Percentiles rank a stretch among this genome's conserved stretches.
phyloP scores from a whole-genome alignment of 73 alveolate species.

The Tetrahymena borealis region DNA sequence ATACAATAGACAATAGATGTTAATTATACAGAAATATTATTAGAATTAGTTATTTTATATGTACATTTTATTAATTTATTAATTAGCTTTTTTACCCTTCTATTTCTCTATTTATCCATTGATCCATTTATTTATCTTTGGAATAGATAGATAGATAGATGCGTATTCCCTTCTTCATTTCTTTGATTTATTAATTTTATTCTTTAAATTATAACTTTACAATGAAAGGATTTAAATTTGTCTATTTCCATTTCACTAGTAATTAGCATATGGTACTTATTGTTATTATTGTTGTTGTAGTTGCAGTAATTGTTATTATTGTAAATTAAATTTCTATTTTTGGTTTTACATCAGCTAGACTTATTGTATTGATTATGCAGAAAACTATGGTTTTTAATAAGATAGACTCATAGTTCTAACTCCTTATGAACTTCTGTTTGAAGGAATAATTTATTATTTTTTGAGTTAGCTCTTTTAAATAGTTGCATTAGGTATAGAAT shows the following conservation, averaged over 20 bases:
- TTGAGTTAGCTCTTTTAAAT: background rate
- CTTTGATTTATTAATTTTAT: background rate
- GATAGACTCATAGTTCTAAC: background rate
- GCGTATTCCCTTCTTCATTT: too few species aligned
- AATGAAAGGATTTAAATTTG: background rate
- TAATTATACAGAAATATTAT: too few species aligned
- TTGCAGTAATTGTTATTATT: background rate
- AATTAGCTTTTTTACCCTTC: too few species aligned
- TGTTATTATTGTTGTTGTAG: background rate
- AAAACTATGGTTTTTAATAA: background rate
- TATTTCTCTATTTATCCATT: too few species aligned
- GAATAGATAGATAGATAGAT: too few species aligned
- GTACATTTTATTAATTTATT: too few species aligned
- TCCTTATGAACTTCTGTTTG: background rate
- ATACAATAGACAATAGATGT: too few species aligned
- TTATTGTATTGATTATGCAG: background rate
- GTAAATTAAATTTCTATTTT: background rate
- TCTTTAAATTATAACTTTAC: background rate
- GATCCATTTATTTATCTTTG: too few species aligned
- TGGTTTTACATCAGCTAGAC: background rate
- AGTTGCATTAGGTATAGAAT: background rate
- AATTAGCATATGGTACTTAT: background rate
- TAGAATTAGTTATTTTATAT: too few species aligned
- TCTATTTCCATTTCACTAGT: background rate
- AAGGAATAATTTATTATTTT: background rate